Conservation (phyloP, 2,329 filamentous ascomycete genomes). For the Ophiosphaerella herpotricha region DNA sequence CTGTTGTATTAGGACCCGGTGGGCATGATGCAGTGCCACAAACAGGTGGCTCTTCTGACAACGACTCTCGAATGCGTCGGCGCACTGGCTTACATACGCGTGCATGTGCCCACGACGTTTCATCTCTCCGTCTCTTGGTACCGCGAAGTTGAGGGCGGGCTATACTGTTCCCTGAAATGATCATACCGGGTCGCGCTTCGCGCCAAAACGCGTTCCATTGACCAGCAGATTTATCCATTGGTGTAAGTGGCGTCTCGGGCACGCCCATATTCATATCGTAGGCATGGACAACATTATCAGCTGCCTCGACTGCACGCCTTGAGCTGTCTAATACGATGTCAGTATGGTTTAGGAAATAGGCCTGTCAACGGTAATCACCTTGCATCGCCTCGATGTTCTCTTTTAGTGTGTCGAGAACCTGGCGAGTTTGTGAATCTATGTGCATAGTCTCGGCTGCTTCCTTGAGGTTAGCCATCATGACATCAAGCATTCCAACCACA, state of each 20-base stretch:
- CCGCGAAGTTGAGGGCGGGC: constrained; percentile 45
- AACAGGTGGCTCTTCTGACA: constrained; percentile 35
- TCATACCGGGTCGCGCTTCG: constrained; percentile 50
- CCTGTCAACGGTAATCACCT: constrained; percentile 52
- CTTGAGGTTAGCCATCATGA: constrained; percentile 74
- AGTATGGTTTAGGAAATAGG: neutral
- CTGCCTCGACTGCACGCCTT: constrained; percentile 71
- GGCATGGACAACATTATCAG: constrained; percentile 75
- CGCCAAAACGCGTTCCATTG: constrained; percentile 33
- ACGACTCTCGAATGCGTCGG: constrained; percentile 31
- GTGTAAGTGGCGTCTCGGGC: constrained; percentile 63
- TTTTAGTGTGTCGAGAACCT: constrained; percentile 66
- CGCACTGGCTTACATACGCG: constrained; percentile 32
- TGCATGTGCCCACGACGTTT: constrained; percentile 35
- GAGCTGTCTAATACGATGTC: constrained; percentile 63
- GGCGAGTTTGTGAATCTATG: constrained; percentile 55
- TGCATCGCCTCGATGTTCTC: constrained; percentile 74
- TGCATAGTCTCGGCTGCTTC: constrained; percentile 66
- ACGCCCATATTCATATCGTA: constrained; percentile 77
- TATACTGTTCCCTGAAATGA: constrained; percentile 50
- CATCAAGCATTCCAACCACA: constrained; percentile 75
- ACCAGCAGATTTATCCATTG: constrained; percentile 37
- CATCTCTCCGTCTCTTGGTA: constrained; percentile 52
- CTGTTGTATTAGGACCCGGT: constrained; percentile 10
- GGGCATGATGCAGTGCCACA: constrained; percentile 23